These are phyloP conservation scores for Epichloe scottii DNA, from an alignment of 2,329 filamentous ascomycete genomes.

Conservation along the genomic window DNA sequence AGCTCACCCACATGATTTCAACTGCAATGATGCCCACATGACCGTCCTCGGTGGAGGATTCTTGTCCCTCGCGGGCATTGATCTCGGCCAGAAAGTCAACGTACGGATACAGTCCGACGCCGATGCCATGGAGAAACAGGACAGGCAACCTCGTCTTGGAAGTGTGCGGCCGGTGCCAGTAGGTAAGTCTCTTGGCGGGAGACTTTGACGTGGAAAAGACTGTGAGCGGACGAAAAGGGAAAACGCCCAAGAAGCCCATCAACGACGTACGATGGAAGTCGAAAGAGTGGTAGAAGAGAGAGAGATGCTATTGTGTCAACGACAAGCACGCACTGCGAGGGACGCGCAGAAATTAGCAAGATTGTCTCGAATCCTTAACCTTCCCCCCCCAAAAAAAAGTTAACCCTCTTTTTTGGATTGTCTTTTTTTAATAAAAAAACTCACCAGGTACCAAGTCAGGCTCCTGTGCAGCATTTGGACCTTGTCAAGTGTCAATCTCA, in stretches of 20 bases:
- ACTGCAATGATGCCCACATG: constrained; percentile 45
- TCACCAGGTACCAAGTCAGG: constrained; percentile 43
- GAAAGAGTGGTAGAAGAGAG: constrained; percentile 31
- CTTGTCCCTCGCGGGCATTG: constrained; percentile 22
- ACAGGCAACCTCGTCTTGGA: constrained; percentile 43
- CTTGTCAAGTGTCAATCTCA: constrained; percentile 45
- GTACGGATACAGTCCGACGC: constrained; percentile 40
- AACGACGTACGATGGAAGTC: constrained; percentile 29
- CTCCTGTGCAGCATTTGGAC: constrained; percentile 43
- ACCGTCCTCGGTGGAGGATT: constrained; percentile 22
- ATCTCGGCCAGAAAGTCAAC: constrained; percentile 40
- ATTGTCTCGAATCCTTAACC: no score
- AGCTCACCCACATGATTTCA: constrained; percentile 46
- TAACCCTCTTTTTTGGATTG: no score
- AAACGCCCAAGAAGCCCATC: constrained; percentile 27
- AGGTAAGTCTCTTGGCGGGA: constrained; percentile 35
- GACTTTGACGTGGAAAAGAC: constrained; percentile 32
- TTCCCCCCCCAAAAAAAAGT: no score
- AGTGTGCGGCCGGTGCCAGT: constrained; percentile 49
- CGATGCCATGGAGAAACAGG: constrained; percentile 52
- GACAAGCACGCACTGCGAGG: constrained; percentile 28
- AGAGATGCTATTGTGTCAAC: constrained; percentile 27
- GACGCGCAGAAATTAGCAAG: no score
- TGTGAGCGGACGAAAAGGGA: constrained; percentile 40
- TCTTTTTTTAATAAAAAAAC: constrained; percentile 8